Conservation (phyloP, 345 rosid genomes). For the Anacardium occidentale region DNA sequence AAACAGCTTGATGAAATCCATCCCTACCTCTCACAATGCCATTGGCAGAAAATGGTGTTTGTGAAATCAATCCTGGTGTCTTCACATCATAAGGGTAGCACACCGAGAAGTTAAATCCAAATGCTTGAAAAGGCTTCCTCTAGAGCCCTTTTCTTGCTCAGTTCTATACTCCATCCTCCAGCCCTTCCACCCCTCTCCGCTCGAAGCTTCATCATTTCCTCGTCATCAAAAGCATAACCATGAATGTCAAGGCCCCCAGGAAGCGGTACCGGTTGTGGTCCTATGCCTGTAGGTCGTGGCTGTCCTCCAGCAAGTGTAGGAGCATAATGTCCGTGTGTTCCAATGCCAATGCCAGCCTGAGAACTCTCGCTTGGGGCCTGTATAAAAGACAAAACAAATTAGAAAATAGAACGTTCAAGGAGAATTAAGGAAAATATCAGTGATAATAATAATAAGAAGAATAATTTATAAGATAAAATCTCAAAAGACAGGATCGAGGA, state of each 20-base stretch:
- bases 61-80: neutral
- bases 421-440: no score
- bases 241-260: slow-evolving; percentile 53
- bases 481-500: neutral
- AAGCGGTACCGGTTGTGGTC: slow-evolving; percentile 73
- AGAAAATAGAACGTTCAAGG: neutral
- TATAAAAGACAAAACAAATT: slow-evolving; percentile 14
- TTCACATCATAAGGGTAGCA: neutral
- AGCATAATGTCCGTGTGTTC: slow-evolving; percentile 55
- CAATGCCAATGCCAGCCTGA: slow-evolving; percentile 40
- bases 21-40: no score
- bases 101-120: slow-evolving; percentile 54
- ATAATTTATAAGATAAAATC: no score
- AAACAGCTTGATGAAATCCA: no score
- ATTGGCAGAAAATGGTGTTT: neutral
- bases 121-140: slow-evolving; percentile 93
- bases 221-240: slow-evolving; percentile 56
- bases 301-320: slow-evolving; percentile 67
- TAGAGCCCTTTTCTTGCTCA: slow-evolving; percentile 79
- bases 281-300: slow-evolving; percentile 76
- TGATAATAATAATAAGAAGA: no score
- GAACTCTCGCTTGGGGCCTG: slow-evolving; percentile 34
- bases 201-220: slow-evolving; percentile 65
- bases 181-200: slow-evolving; percentile 80
- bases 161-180: slow-evolving; percentile 83